A percentile compares a stretch with the other conserved stretches of the same genome.
Evolutionary conservation across 306 rosid genomes (phyloP).

Genomic region (Vigna hirtella): DNA sequence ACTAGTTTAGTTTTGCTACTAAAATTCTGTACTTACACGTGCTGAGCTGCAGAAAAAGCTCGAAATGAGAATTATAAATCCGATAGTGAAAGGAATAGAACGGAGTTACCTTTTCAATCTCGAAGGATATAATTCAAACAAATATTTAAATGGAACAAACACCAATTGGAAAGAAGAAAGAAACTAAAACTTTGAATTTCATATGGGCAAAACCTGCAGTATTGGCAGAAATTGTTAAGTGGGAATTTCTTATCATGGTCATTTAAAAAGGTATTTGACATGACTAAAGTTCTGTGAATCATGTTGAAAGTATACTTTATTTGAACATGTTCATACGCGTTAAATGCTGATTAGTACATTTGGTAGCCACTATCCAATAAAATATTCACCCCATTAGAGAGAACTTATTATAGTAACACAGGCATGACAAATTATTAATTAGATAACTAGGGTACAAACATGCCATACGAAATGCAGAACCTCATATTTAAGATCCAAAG

Average conservation of each 20-base stretch:
- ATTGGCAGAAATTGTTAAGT: neutral
- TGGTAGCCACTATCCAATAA: neutral
- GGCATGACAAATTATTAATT: neutral
- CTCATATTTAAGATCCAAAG: neutral
- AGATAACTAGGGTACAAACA: neutral
- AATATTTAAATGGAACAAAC: too few species aligned
- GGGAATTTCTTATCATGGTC: neutral
- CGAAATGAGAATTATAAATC: too few species aligned
- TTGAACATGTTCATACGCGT: neutral
- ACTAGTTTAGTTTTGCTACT: slow-evolving; percentile 9
- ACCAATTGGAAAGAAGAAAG: too few species aligned
- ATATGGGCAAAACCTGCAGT: too few species aligned
- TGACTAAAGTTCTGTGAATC: neutral
- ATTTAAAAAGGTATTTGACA: neutral
- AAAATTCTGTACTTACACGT: neutral
- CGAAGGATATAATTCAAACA: too few species aligned
- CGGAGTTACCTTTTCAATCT: too few species aligned
- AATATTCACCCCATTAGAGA: neutral
- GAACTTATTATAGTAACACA: neutral
- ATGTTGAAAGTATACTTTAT: neutral
- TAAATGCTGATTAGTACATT: neutral
- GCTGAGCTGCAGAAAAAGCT: too few species aligned
- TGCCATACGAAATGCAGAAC: neutral
- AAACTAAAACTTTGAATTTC: too few species aligned
- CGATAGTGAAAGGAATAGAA: too few species aligned